phyloP scores from a whole-genome alignment of 257 asterid species.

The Nicotiana benthamiana region DNA sequence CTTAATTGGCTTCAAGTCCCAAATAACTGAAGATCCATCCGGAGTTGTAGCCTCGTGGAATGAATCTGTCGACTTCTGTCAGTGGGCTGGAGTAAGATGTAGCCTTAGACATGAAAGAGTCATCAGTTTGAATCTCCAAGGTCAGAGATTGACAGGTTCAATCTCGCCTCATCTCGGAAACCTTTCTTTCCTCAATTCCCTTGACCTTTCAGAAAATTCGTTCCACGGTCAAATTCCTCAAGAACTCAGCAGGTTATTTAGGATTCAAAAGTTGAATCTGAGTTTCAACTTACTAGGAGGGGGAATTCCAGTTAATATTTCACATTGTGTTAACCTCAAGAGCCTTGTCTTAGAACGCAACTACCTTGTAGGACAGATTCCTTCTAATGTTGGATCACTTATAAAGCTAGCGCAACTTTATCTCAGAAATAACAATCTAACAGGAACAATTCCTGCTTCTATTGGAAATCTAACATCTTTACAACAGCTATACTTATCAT shows the following conservation, averaged over 20 bases:
- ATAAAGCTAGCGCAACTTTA: conserved; percentile 9
- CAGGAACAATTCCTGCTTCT: conserved; percentile 37
- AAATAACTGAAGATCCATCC: conserved; percentile 33
- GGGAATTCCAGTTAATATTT: conserved; percentile 23
- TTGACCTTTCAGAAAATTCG: conserved; percentile 32
- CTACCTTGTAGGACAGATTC: conserved; percentile 15
- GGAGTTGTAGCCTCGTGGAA: conserved; percentile 31
- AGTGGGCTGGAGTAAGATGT: conserved; percentile 39
- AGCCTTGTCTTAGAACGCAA: conserved; percentile 26
- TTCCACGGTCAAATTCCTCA: conserved; percentile 27
- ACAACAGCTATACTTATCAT: conserved; percentile 26
- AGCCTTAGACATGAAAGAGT: conserved; percentile 18
- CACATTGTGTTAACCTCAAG: conserved; percentile 18
- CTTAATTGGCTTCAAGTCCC: conserved; percentile 37
- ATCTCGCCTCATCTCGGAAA: conserved; percentile 34
- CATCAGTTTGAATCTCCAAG: conserved; percentile 24
- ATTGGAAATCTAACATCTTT: conserved; percentile 39
- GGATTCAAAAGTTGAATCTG: conserved; percentile 25
- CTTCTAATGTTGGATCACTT: conserved; percentile 11
- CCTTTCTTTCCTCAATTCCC: conserved; percentile 23
- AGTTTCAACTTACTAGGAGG: conserved; percentile 27
- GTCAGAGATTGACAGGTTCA: conserved; percentile 18
- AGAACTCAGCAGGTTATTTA: conserved; percentile 27
- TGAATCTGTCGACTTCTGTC: conserved; percentile 21
- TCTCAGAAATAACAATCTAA: conserved; percentile 36